Conservation (phyloP, 140 eudicot species). For the Stevia rebaudiana region DNA sequence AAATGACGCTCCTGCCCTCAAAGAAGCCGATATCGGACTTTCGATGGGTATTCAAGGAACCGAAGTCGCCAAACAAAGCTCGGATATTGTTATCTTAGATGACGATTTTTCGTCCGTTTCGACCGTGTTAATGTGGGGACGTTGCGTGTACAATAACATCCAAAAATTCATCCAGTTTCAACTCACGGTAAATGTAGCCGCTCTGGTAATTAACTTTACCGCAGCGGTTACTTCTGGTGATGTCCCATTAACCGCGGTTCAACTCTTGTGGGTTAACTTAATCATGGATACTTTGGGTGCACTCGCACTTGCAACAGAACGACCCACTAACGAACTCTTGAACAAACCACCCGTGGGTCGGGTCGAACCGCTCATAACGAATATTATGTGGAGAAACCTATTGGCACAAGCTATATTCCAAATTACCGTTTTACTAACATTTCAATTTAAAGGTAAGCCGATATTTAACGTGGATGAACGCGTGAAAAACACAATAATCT, state of each 20-base stretch:
- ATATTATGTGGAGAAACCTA: conserved; percentile 74
- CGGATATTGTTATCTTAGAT: conserved; percentile 73
- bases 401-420: conserved; percentile 59
- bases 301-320: conserved; percentile 66
- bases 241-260: conserved; percentile 77
- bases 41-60: conserved; percentile 98
- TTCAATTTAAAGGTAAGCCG: conserved; percentile 53
- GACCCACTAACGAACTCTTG: conserved; percentile 57
- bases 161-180: conserved; percentile 84
- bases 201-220: conserved; percentile 66
- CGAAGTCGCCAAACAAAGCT: conserved; percentile 86
- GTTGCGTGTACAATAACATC: conserved; percentile 78
- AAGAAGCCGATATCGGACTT: conserved; percentile 87
- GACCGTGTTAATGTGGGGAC: conserved; percentile 67
- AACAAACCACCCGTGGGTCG: conserved; percentile 63
- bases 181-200: conserved; percentile 84
- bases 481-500: conserved; percentile 56
- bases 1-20: conserved; percentile 81
- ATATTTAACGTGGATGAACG: conserved; percentile 47
- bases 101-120: conserved; percentile 75
- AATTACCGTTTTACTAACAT: conserved; percentile 40
- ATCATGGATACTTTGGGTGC: conserved; percentile 91
- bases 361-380: conserved; percentile 60
- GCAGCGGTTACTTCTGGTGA: conserved; percentile 81
- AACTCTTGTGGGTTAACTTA: conserved; percentile 75